A percentile compares a stretch with the other conserved stretches of the same genome.
These are phyloP conservation scores for Meyerozyma elateridarum DNA, from an alignment of 1,139 yeast genomes.

Conservation along the genomic window DNA sequence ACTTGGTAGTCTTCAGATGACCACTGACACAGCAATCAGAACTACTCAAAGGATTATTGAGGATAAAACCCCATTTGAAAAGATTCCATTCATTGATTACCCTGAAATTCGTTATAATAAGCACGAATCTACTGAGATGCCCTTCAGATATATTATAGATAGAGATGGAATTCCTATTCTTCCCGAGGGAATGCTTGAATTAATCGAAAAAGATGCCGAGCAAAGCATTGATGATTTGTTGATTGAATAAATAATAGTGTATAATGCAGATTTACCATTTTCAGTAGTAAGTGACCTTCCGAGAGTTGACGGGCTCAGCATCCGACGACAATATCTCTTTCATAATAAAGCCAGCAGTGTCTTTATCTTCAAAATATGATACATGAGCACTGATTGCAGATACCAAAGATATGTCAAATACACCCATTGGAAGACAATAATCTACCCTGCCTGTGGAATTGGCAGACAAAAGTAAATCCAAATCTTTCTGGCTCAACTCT, in stretches of 20 bases:
- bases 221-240: constrained; percentile 66
- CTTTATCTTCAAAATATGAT: constrained; percentile 81
- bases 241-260: constrained; percentile 16
- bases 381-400: constrained; percentile 85
- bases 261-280: no score
- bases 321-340: constrained; percentile 39
- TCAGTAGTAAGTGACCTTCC: constrained; percentile 21
- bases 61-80: constrained; percentile 52
- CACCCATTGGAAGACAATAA: constrained; percentile 73
- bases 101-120: constrained; percentile 88
- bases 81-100: constrained; percentile 80
- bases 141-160: constrained; percentile 81
- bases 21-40: constrained; percentile 95
- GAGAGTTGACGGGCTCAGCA: constrained; percentile 17
- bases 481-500: constrained; percentile 23
- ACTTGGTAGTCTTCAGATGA: constrained; percentile 87
- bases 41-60: constrained; percentile 76
- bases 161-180: constrained; percentile 66
- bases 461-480: constrained; percentile 34
- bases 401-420: constrained; percentile 72
- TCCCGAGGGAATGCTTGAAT: constrained; percentile 86
- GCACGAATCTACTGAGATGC: constrained; percentile 96
- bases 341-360: constrained; percentile 75
- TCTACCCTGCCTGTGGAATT: constrained; percentile 79
- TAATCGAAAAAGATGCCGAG: constrained; percentile 80